Evolutionary conservation across 2,329 filamentous ascomycete genomes (phyloP).

Genomic region (Dichotomopilus funicola): DNA sequence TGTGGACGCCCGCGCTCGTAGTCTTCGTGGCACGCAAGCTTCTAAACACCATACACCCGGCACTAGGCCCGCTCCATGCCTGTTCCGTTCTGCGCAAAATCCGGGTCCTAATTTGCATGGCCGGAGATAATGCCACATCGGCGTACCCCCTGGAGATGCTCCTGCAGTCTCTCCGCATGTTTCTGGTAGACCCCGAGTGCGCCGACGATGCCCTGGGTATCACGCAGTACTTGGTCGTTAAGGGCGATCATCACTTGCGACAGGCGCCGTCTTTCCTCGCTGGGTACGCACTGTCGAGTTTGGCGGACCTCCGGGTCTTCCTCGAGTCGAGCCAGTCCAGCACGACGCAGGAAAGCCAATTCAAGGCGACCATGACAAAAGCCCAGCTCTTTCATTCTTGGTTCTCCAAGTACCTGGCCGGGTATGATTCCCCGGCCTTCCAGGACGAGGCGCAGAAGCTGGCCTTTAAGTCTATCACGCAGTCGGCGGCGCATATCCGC

Average conservation of each 20-base stretch:
- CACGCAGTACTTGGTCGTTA: constrained; percentile 71
- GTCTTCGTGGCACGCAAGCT: constrained; percentile 69
- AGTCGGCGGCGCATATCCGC: constrained; percentile 61
- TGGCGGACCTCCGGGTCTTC: constrained; percentile 73
- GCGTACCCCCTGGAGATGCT: constrained; percentile 89
- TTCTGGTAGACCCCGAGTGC: constrained; percentile 76
- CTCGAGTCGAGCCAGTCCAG: constrained; percentile 67
- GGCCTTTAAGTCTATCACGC: constrained; percentile 61
- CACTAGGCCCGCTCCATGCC: constrained; percentile 78
- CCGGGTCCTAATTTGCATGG: constrained; percentile 70
- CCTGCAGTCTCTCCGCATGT: constrained; percentile 70
- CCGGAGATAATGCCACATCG: constrained; percentile 62
- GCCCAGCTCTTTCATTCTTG: constrained; percentile 71
- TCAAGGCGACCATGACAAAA: constrained; percentile 68
- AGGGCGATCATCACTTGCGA: constrained; percentile 58
- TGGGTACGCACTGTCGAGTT: constrained; percentile 70
- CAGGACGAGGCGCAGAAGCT: constrained; percentile 41
- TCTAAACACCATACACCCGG: constrained; percentile 72
- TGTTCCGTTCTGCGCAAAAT: constrained; percentile 84
- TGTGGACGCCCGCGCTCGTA: constrained; percentile 73
- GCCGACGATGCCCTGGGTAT: constrained; percentile 86
- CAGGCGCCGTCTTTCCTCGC: constrained; percentile 68
- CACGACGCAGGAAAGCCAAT: constrained; percentile 79
- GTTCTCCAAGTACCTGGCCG: constrained; percentile 63
- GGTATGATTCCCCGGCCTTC: constrained; percentile 52